Evolutionary conservation across 352 stramenopile species (phyloP).

Genomic region (Thraustochytrium sp.): DNA sequence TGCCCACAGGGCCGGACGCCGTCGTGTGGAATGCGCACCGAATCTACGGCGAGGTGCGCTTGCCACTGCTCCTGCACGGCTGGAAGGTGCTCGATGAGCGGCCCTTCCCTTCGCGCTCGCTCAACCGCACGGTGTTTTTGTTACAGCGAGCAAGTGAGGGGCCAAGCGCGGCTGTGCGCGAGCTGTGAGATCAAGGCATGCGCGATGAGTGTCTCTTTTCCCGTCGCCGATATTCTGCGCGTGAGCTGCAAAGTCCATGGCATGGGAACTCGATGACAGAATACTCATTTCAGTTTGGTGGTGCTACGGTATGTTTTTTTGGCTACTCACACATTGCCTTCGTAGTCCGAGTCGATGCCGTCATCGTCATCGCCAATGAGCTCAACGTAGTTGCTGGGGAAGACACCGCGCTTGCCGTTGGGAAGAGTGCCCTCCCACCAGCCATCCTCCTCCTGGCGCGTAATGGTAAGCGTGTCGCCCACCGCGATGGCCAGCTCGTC

Average conservation of each 20-base stretch:
- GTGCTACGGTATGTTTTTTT: not conserved
- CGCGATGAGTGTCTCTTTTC: too few species aligned
- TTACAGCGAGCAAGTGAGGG: not conserved
- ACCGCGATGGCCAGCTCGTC: not conserved
- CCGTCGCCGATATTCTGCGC: too few species aligned
- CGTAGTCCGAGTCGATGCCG: not conserved
- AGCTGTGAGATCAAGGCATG: not conserved
- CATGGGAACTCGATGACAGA: too few species aligned
- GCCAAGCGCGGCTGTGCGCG: not conserved
- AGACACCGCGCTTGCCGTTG: not conserved
- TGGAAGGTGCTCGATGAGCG: conserved; percentile 51
- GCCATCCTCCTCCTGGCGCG: conserved; percentile 6
- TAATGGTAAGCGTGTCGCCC: not conserved
- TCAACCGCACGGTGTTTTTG: not conserved
- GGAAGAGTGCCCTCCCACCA: conserved; percentile 9
- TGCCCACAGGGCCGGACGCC: conserved; percentile 58
- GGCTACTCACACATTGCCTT: not conserved
- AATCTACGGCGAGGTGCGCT: conserved; percentile 56
- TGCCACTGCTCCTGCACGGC: conserved; percentile 56
- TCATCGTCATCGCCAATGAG: not conserved
- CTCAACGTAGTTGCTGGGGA: conserved; percentile 36
- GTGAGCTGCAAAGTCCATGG: too few species aligned
- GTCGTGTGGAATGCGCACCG: conserved; percentile 61
- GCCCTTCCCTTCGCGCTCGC: not conserved
- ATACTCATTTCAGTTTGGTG: not conserved